Conservation (phyloP, 1,139 yeast genomes). For the Saccharomyces hybrid region DNA sequence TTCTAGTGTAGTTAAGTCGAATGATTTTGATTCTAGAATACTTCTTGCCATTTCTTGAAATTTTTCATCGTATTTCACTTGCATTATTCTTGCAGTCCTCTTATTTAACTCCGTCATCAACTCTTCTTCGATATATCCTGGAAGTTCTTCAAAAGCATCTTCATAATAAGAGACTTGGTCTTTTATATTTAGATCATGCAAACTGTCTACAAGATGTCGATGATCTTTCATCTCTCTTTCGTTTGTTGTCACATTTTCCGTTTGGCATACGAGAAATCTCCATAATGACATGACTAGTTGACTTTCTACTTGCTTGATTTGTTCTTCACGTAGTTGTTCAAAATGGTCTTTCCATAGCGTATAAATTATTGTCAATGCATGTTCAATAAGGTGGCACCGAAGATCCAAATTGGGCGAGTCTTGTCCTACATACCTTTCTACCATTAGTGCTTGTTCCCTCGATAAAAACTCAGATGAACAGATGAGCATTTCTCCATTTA, state of each 20-base stretch:
- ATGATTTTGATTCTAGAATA: constrained; percentile 42
- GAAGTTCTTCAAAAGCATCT: constrained; percentile 26
- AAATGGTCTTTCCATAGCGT: constrained; percentile 21
- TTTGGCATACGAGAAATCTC: constrained; percentile 23
- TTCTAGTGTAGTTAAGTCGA: constrained; percentile 57
- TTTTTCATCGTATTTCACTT: constrained; percentile 44
- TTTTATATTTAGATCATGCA: constrained; percentile 16
- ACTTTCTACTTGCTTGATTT: constrained; percentile 21
- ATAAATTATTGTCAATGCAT: constrained; percentile 16
- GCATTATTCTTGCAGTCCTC: constrained; percentile 20
- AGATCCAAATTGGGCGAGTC: constrained; percentile 18
- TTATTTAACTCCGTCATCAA: constrained; percentile 10
- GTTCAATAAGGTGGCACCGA: constrained; percentile 19
- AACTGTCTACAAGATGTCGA: constrained; percentile 18
- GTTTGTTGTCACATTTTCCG: constrained; percentile 9
- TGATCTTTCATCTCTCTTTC: constrained; percentile 16
- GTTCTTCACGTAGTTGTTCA: constrained; percentile 11
- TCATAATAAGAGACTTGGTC: constrained; percentile 19
- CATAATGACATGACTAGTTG: constrained; percentile 26
- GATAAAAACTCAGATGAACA: constrained; percentile 20
- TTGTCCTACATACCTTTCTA: constrained; percentile 20
- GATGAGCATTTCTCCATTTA: constrained; percentile 20
- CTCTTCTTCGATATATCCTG: constrained; percentile 22
- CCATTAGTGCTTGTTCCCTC: constrained; percentile 22
- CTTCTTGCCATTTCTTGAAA: constrained; percentile 66